A percentile compares a stretch with the other conserved stretches of the same genome.
phyloP scores from a whole-genome alignment of 2,329 filamentous ascomycete species.

The Paecilomyces fulvus region DNA sequence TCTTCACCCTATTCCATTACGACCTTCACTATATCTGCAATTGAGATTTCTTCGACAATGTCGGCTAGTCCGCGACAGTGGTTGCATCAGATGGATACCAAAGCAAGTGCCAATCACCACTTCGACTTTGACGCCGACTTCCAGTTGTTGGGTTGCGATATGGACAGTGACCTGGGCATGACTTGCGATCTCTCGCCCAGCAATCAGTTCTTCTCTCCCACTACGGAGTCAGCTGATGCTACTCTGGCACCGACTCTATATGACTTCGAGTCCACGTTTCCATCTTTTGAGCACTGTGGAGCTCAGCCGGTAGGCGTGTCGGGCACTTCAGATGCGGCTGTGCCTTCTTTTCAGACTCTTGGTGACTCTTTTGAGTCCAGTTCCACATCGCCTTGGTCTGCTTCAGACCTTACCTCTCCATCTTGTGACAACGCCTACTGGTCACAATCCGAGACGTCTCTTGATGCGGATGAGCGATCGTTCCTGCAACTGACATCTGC shows the following conservation, averaged over 20 bases:
- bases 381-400: background rate
- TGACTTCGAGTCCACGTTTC: background rate
- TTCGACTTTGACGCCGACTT: background rate
- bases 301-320: background rate
- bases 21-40: background rate
- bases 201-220: background rate
- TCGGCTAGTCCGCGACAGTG: background rate
- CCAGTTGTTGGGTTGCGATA: background rate
- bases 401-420: background rate
- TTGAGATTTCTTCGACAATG: background rate
- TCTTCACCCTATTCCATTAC: background rate
- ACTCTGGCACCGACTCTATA: background rate
- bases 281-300: background rate
- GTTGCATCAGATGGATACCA: background rate
- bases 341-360: background rate
- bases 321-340: background rate
- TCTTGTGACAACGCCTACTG: background rate
- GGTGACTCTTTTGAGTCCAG: background rate
- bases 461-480: background rate
- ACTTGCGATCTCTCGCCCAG: background rate
- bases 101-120: background rate
- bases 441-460: background rate
- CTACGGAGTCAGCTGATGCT: background rate
- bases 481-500: background rate
- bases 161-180: background rate